Conservation (phyloP, 495 filamentous ascomycete species). For the Penicillium odoratum region DNA sequence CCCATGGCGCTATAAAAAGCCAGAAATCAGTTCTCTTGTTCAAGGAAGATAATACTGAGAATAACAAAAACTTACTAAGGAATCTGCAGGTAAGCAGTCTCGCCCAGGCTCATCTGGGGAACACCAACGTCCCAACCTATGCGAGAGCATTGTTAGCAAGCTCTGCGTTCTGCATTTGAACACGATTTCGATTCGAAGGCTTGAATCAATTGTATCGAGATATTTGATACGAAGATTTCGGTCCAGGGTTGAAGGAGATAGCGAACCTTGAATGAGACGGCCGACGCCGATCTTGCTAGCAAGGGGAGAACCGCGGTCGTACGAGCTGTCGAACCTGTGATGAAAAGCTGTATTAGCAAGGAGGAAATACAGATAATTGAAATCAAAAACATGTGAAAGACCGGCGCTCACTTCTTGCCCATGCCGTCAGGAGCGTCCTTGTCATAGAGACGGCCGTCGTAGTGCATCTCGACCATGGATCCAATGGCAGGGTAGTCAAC, state of each 20-base stretch:
- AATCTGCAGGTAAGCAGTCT: slow-evolving; percentile 77
- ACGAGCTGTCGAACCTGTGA: slow-evolving; percentile 76
- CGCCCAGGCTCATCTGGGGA: slow-evolving; percentile 73
- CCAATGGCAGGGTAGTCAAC: slow-evolving; percentile 57
- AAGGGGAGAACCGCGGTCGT: slow-evolving; percentile 54
- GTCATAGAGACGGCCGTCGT: slow-evolving; percentile 81
- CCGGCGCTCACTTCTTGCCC: slow-evolving; percentile 52
- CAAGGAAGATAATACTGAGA: background rate
- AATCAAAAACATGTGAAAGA: background rate
- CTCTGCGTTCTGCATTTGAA: background rate
- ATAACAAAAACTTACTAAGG: slow-evolving; percentile 54
- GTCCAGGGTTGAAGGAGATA: background rate
- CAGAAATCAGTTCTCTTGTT: slow-evolving; percentile 23
- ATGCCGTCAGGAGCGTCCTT: slow-evolving; percentile 45
- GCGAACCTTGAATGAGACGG: slow-evolving; percentile 73
- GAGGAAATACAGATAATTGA: background rate
- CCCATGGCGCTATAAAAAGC: slow-evolving; percentile 63
- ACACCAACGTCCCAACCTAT: slow-evolving; percentile 89
- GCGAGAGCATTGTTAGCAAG: background rate
- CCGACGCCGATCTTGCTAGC: slow-evolving; percentile 69
- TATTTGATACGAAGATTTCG: background rate
- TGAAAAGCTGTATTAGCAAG: slow-evolving; percentile 5
- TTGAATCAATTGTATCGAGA: background rate
- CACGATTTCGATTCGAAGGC: background rate
- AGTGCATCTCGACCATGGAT: slow-evolving; percentile 74